Base-by-base conservation (phyloP, 176 grass and related monocot species). In the Rhynchospora breviuscula region DNA sequence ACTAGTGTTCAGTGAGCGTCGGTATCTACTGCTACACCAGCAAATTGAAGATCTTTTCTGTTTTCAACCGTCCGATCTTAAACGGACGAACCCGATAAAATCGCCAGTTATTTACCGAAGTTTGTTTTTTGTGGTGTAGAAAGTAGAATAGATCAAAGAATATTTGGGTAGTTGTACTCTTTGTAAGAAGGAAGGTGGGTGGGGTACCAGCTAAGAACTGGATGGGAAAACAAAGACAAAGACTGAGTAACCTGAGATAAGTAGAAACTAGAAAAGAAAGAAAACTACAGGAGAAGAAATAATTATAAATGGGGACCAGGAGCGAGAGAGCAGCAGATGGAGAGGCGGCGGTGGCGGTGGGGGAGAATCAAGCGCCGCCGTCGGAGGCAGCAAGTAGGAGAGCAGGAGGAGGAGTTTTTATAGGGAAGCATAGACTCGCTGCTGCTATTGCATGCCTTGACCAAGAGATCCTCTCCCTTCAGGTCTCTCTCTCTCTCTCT, bases 351-450 rank as follows among this genome's bases (percentile, higher is more conserved):
- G 13, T 9, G 48, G 73, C 26, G 26, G n/a, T n/a, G n/a, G n/a
- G 72, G 6, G 49, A 29, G 6, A 31, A 62, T 62, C 58, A 81
- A 7, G 57, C 23, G 17, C 78, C 33, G 29, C 78, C 56, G 4
- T 57, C 78, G 14, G 76, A 57, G 15, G 59, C 49, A n/a, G 48
- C 79, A 12, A 58, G 47, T 54, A 8, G 15, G 61, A 48, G 26
- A 52, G 87, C 86, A 13, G 80, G 65, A 73, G 86, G 84, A 84
- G 92, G 56, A n/a, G 82, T 69, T 62, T 75, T 84, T 64, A 87
- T 97, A 18, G 94, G 94, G 14, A 97, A 91, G 91, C 94, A 93
- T 82, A 87, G 94, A 86, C 89, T 97, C 73, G 72, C 89, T 69
- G 94, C 94, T 59, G 89, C 94, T 88, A 91, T 97, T 77, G 13